Percentiles rank a stretch among this genome's conserved stretches.
These are phyloP conservation scores for Coprinopsis strossmayeri DNA, from an alignment of 768 basidiomycete genomes.

Conservation along the genomic window DNA sequence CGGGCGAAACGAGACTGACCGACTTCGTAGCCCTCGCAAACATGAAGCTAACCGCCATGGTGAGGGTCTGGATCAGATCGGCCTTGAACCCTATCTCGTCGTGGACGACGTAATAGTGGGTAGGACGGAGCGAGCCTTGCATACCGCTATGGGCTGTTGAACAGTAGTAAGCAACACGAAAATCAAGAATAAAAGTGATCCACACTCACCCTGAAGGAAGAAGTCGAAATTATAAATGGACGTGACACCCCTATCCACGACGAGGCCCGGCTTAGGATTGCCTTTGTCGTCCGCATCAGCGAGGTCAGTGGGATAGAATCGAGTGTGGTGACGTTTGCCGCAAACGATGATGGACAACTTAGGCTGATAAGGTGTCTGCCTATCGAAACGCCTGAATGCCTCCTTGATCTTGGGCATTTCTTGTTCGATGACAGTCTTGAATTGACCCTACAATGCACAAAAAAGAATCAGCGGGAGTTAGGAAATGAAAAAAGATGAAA, in stretches of 20 bases:
- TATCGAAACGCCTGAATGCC: slow-evolving; percentile 48
- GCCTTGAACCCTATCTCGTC: slow-evolving; percentile 68
- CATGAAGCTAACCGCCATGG: slow-evolving; percentile 67
- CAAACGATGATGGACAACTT: slow-evolving; percentile 69
- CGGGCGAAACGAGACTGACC: slow-evolving; percentile 75
- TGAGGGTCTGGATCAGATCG: slow-evolving; percentile 65
- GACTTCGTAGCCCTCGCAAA: slow-evolving; percentile 86
- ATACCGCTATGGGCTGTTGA: slow-evolving; percentile 60
- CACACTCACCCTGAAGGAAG: slow-evolving; percentile 51
- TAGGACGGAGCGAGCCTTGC: slow-evolving; percentile 67
- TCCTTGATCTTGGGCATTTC: slow-evolving; percentile 61
- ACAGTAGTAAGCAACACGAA: not conserved
- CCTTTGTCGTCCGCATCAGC: slow-evolving; percentile 53
- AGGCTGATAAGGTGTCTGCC: slow-evolving; percentile 39
- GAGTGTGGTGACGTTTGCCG: slow-evolving; percentile 48
- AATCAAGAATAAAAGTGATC: not conserved
- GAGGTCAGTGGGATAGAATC: slow-evolving; percentile 57
- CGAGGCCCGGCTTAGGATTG: slow-evolving; percentile 72
- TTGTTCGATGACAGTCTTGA: slow-evolving; percentile 49
- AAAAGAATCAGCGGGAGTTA: not conserved
- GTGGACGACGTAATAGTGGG: slow-evolving; percentile 78
- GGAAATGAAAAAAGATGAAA: slow-evolving; percentile 20
- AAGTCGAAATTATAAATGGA: slow-evolving; percentile 61
- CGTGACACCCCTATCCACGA: slow-evolving; percentile 77
- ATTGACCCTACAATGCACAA: slow-evolving; percentile 54